Conservation (phyloP, 192 early-diverging fungal species). For the Coemansia sp. region DNA sequence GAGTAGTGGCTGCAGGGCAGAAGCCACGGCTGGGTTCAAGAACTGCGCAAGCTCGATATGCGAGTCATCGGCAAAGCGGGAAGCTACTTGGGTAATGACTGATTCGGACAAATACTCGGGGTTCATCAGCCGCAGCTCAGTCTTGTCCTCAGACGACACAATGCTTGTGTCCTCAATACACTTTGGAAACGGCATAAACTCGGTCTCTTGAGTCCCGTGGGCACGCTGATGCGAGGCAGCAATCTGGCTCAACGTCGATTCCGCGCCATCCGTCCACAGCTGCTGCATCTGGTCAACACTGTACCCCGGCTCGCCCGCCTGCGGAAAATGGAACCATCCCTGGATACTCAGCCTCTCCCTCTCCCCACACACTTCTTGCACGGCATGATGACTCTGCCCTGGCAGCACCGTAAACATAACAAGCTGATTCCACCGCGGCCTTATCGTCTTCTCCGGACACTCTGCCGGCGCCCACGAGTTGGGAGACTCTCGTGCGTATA, state of each 20-base stretch:
- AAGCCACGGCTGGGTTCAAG: conserved; percentile 50
- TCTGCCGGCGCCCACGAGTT: conserved; percentile 60
- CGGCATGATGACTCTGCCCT: conserved; percentile 75
- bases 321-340: conserved; percentile 79
- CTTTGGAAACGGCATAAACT: conserved; percentile 17
- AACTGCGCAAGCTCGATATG: conserved; percentile 65
- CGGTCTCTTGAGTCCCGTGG: conserved; percentile 28
- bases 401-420: conserved; percentile 76
- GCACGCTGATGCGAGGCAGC: conserved; percentile 42
- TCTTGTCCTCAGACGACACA: conserved; percentile 34
- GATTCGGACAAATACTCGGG: conserved; percentile 59
- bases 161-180: conserved; percentile 5
- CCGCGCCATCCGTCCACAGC: conserved; percentile 44
- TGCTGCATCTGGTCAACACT: conserved; percentile 47
- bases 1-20: conserved; percentile 35
- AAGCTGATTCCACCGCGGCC: conserved; percentile 75
- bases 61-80: conserved; percentile 65
- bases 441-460: conserved; percentile 57
- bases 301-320: conserved; percentile 68
- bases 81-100: conserved; percentile 56
- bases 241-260: conserved; percentile 61
- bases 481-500: conserved; percentile 63
- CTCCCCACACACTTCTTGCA: conserved; percentile 67
- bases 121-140: conserved; percentile 58
- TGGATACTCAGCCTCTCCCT: conserved; percentile 61